These are phyloP conservation scores for Heliocybe sulcata DNA, from an alignment of 1,284 basidiomycete genomes.

Conservation along the genomic window DNA sequence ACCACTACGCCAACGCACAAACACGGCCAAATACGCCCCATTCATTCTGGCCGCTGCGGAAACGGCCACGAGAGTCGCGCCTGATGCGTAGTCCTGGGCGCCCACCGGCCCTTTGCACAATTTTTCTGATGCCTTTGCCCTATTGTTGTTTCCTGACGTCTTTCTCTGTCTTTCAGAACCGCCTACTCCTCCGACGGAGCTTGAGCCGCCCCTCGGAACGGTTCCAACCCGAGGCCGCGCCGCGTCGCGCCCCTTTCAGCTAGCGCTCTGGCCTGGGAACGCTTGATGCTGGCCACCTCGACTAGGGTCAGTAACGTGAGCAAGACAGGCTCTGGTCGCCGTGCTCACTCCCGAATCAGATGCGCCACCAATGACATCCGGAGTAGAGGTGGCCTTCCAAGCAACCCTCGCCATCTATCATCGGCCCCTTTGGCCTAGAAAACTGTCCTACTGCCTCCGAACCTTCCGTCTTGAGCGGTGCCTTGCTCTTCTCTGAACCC, in stretches of 20 bases:
- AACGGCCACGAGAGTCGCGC: not conserved
- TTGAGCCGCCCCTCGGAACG: not conserved
- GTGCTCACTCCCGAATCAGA: not conserved
- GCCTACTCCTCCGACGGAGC: not conserved
- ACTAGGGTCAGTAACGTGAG: not conserved
- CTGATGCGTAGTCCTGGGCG: not conserved
- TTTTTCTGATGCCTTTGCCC: not conserved
- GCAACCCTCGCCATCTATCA: not conserved
- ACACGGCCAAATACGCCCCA: constrained; percentile 3
- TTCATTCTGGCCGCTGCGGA: constrained; percentile 1
- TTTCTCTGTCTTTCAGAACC: not conserved
- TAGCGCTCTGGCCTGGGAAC: not conserved
- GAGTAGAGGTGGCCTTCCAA: not conserved
- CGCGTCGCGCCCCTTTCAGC: not conserved
- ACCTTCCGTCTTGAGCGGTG: not conserved
- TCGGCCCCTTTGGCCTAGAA: not conserved
- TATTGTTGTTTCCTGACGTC: not conserved
- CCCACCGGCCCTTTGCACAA: not conserved
- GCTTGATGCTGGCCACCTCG: not conserved
- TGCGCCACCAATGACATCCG: not conserved
- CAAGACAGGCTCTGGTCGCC: not conserved
- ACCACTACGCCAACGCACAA: not conserved
- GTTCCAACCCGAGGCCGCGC: not conserved
- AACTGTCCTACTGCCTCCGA: not conserved
- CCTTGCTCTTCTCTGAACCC: not conserved